Base-by-base conservation (phyloP, 805 yeast species). In the Candida namnaoensis region DNA sequence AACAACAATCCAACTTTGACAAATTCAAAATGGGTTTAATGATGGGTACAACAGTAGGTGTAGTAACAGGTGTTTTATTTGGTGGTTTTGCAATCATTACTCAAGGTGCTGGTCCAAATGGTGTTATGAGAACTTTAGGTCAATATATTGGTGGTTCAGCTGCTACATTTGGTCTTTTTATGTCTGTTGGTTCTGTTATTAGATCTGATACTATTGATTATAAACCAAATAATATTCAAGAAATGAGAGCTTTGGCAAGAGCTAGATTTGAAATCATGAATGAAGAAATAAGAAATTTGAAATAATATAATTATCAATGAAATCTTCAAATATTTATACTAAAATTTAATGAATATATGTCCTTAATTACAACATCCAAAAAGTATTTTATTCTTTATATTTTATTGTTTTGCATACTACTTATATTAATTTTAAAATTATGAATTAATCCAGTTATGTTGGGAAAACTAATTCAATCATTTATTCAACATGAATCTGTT, bases 31-130 rank as follows among this genome's bases (percentile, higher is more conserved):
- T 93, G 98, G 99, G 99, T 42, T 82, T 88, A 46, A 69, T 91
- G 69, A 93, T 93, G 97, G 99, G 99, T 48, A 79, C 71, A 14
- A 62, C 71, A 2, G 72, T 67, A 15, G 99, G 99, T 49, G 93
- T 88, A 9, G 93, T 95, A 56, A 88, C 91, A 34, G 99, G 99
- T 47, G 82, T 91, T 38, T 68, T 95, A 50, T 93, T 91, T 62
- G 99, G 98, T 40, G 95, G 96, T 24, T 80, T 86, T 57, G 82
- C 96, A 44, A 83, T 95, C 51, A 62, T 88, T 49, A 90, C 88
- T 43, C 81, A 84, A 51, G 99, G 99, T 15, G 93, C 99, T n/a
- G 96, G 96, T 12, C 99, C 99, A 38, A 85, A 87, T 57, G 99
- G 99, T 43, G 87, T 87, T 43, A 85, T 93, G 81, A 82, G 96